These are phyloP conservation scores for Podaxis pistillaris DNA, from an alignment of 768 basidiomycete genomes.

Conservation along the genomic window DNA sequence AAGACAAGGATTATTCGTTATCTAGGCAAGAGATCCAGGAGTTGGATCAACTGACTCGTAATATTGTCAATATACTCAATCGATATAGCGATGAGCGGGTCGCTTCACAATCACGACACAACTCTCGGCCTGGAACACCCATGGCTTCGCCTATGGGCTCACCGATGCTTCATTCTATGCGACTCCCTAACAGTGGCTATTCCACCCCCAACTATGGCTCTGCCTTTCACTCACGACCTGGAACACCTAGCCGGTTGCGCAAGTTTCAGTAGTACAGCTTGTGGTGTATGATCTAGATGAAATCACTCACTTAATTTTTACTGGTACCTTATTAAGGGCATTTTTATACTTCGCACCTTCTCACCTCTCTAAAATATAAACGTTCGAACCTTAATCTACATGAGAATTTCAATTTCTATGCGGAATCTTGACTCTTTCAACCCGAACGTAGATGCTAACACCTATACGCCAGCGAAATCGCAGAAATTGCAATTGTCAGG, in stretches of 20 bases:
- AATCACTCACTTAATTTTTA: slow-evolving; percentile 7
- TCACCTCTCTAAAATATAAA: not conserved
- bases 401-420: not conserved
- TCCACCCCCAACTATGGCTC: slow-evolving; percentile 45
- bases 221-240: slow-evolving; percentile 50
- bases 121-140: slow-evolving; percentile 68
- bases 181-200: slow-evolving; percentile 48
- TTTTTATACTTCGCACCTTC: not conserved
- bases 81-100: slow-evolving; percentile 67
- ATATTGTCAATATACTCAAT: slow-evolving; percentile 73
- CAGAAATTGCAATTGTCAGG: not conserved
- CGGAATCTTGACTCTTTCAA: not conserved
- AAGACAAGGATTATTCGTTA: slow-evolving; percentile 49
- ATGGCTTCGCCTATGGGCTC: slow-evolving; percentile 38
- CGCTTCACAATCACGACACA: slow-evolving; percentile 52
- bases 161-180: slow-evolving; percentile 38
- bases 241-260: slow-evolving; percentile 60
- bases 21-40: slow-evolving; percentile 71
- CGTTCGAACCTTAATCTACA: not conserved
- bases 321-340: not conserved
- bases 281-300: slow-evolving; percentile 4
- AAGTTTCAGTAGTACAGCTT: slow-evolving; percentile 24
- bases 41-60: slow-evolving; percentile 69
- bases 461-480: not conserved
- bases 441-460: not conserved